Evolutionary conservation across 176 grass and related monocot genomes (phyloP).

Genomic region (Alloteropsis semialata): DNA sequence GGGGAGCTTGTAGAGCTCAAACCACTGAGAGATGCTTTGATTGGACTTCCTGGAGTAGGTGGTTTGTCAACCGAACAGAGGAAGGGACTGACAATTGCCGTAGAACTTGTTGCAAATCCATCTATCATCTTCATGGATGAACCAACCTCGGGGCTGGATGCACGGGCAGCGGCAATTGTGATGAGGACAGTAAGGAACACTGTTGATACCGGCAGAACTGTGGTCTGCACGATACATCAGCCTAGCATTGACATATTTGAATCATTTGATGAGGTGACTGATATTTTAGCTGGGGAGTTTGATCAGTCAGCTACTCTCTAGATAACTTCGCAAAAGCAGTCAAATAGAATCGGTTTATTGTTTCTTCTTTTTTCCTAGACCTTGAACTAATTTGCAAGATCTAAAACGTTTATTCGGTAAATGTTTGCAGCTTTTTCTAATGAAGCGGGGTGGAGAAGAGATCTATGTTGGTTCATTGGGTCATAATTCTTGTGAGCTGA

Average conservation of each 20-base stretch:
- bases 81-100: too few species aligned
- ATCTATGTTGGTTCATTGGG: conserved; percentile 17
- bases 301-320: too few species aligned
- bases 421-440: conserved; percentile 15
- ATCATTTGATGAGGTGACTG: background rate
- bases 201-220: too few species aligned
- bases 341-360: too few species aligned
- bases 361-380: too few species aligned
- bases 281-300: background rate
- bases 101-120: too few species aligned
- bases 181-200: background rate
- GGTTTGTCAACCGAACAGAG: background rate
- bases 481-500: background rate
- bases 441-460: conserved; percentile 16
- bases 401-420: too few species aligned
- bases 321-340: background rate
- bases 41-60: background rate
- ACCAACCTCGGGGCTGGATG: background rate
- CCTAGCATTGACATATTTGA: too few species aligned
- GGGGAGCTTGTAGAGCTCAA: background rate
- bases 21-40: background rate
- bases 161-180: background rate
- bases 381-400: background rate
- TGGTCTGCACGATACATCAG: too few species aligned
- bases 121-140: too few species aligned